Percentiles rank a stretch among this genome's conserved stretches.
Evolutionary conservation across 345 rosid genomes (phyloP).

Genomic region (Trapa incisa): DNA sequence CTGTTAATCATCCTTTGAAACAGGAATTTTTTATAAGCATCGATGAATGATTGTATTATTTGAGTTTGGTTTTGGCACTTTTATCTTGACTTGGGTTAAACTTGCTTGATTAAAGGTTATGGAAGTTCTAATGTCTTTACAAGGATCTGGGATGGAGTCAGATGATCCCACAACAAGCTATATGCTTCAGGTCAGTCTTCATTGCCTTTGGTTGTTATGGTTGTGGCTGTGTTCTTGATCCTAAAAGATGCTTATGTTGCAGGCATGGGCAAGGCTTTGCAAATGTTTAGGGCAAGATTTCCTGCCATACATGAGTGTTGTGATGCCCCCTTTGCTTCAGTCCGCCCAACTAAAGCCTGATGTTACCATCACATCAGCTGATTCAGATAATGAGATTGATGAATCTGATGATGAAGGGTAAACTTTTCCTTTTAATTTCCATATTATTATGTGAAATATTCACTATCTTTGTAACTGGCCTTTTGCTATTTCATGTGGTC

Average conservation of each 20-base stretch:
- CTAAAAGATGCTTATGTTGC: slow-evolving; percentile 6
- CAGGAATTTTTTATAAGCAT: background rate
- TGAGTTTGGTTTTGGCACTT: background rate
- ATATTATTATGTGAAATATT: background rate
- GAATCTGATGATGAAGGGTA: slow-evolving; percentile 98
- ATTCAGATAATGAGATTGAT: slow-evolving; percentile 84
- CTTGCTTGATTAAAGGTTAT: slow-evolving; percentile 48
- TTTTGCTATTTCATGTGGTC: background rate
- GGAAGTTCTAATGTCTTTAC: slow-evolving; percentile 98
- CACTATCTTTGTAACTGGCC: background rate
- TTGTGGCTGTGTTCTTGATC: background rate
- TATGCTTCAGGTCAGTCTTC: slow-evolving; percentile 73
- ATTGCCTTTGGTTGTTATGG: background rate
- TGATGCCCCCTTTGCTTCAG: slow-evolving; percentile 95
- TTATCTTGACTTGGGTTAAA: background rate
- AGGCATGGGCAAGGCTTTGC: slow-evolving; percentile 99
- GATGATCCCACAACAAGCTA: slow-evolving; percentile 98
- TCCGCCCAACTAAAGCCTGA: slow-evolving; percentile 99
- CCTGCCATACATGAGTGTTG: slow-evolving; percentile 94
- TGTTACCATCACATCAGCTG: slow-evolving; percentile 95
- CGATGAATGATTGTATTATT: background rate
- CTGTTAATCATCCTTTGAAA: background rate
- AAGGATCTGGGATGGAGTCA: slow-evolving; percentile 94
- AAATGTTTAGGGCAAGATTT: slow-evolving; percentile 98
- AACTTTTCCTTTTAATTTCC: background rate